These are phyloP conservation scores for Furcasterigmium furcatum DNA, from an alignment of 2,329 filamentous ascomycete genomes.

Conservation along the genomic window DNA sequence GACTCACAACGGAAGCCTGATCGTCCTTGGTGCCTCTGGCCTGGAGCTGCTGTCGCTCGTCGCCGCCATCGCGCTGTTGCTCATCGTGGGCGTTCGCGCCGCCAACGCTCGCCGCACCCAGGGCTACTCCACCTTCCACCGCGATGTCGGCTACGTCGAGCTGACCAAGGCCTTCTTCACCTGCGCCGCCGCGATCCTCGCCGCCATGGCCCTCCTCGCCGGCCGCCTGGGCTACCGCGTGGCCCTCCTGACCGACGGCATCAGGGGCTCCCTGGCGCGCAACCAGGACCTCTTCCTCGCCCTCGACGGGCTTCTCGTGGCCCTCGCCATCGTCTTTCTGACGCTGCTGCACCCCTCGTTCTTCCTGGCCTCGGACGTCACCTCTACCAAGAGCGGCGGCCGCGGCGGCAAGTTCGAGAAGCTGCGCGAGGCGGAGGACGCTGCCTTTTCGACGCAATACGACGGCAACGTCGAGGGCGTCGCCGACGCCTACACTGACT, in stretches of 20 bases:
- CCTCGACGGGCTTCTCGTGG: slow-evolving; percentile 23
- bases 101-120: slow-evolving; percentile 15
- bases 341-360: slow-evolving; percentile 22
- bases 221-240: slow-evolving; percentile 20
- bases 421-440: slow-evolving; percentile 10
- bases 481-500: neutral
- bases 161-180: slow-evolving; percentile 17
- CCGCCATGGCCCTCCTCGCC: slow-evolving; percentile 18
- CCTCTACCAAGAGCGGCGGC: neutral
- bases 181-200: slow-evolving; percentile 18
- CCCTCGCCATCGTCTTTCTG: slow-evolving; percentile 20
- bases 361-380: slow-evolving; percentile 9
- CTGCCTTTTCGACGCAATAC: neutral
- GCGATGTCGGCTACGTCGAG: slow-evolving; percentile 16
- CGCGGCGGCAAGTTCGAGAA: slow-evolving; percentile 8
- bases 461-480: neutral
- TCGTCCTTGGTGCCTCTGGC: slow-evolving; percentile 19
- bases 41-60: slow-evolving; percentile 20
- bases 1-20: slow-evolving; percentile 14
- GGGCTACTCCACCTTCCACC: slow-evolving; percentile 24
- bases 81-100: slow-evolving; percentile 16
- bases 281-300: slow-evolving; percentile 21
- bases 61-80: slow-evolving; percentile 18
- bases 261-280: slow-evolving; percentile 18
- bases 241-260: slow-evolving; percentile 18